Evolutionary conservation across 257 asterid genomes (phyloP).

Genomic region (Jaltomata sinuosa): DNA sequence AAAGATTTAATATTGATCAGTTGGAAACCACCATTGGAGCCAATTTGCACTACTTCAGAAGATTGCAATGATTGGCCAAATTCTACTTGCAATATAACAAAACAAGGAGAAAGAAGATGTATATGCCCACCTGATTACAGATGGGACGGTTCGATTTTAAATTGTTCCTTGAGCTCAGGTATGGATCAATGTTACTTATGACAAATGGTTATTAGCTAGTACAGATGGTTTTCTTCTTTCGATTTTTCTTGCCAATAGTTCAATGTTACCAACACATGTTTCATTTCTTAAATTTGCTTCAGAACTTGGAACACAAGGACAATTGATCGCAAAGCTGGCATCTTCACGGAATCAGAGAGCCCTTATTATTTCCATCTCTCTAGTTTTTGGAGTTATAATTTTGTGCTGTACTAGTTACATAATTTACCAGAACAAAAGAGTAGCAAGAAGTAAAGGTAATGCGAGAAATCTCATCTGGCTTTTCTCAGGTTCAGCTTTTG

Average conservation of each 20-base stretch:
- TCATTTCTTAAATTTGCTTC: not conserved
- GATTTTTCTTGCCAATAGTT: not conserved
- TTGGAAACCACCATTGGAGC: conserved; percentile 17
- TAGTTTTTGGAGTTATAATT: conserved; percentile 12
- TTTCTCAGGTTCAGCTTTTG: not conserved
- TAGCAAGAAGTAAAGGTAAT: conserved; percentile 6
- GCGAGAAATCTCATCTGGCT: not conserved
- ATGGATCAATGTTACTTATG: not conserved
- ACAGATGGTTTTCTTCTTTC: not conserved
- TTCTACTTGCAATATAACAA: conserved; percentile 7
- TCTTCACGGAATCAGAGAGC: not conserved
- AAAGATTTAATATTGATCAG: not conserved
- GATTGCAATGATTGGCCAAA: conserved; percentile 22
- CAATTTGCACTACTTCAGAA: conserved; percentile 5
- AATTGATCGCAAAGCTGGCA: not conserved
- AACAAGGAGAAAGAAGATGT: conserved; percentile 11
- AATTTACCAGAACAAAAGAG: conserved; percentile 11
- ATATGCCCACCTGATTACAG: conserved; percentile 5
- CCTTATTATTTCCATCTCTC: not conserved
- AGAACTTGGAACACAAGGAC: not conserved
- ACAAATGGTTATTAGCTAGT: too few relatives aligned
- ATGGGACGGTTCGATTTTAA: conserved; percentile 13
- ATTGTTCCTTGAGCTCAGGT: conserved; percentile 17
- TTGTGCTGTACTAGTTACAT: conserved; percentile 11
- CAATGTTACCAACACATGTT: not conserved